Evolutionary conservation across 2,329 filamentous ascomycete genomes (phyloP), one percentile per base, ranked within the genome.

Genomic region (Sporothrix curviconia): DNA sequence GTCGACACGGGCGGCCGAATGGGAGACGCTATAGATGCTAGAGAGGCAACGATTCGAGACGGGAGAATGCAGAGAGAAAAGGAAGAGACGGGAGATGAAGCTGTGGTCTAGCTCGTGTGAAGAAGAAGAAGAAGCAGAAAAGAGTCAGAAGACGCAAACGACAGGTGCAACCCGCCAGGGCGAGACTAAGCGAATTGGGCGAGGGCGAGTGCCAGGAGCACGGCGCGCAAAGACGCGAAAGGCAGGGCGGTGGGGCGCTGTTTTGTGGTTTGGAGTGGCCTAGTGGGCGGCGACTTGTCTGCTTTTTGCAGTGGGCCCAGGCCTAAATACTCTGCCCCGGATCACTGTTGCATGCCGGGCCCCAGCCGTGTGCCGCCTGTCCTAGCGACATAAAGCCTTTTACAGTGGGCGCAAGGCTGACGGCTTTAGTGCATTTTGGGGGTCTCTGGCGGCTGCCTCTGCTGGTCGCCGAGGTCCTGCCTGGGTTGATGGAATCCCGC

Each of bases 331-430:
- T 36, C 14, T 47, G 44, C 53, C 43, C 42, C 54, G 36, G 54
- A 50, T 40, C 34, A 30, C 34, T 56, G 44, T 24, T 47, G 34
- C 32, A 50, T 50, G 55, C 34, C 32, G n/a, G n/a, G n/a, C n/a
- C n/a, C n/a, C n/a, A n/a, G n/a, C n/a, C n/a, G n/a, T n/a, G n/a
- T n/a, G n/a, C n/a, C n/a, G n/a, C n/a, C n/a, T n/a, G n/a, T n/a
- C n/a, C n/a, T n/a, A n/a, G n/a, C n/a, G n/a, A n/a, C n/a, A n/a
- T n/a, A n/a, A n/a, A n/a, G n/a, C n/a, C n/a, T n/a, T n/a, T n/a
- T 50, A 50, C 46, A 50, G 46, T 30, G 34, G 46, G 30, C 50
- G 37, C 49, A 60, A 56, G 58, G 58, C 58, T 60, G 58, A 50
- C 30, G 17, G 36, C 32, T 47, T 49, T 59, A 55, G 56, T 19